Evolutionary conservation across 2,329 filamentous ascomycete genomes (phyloP), one percentile per base, ranked within the genome.

Genomic region (Sporothrix phasma): DNA sequence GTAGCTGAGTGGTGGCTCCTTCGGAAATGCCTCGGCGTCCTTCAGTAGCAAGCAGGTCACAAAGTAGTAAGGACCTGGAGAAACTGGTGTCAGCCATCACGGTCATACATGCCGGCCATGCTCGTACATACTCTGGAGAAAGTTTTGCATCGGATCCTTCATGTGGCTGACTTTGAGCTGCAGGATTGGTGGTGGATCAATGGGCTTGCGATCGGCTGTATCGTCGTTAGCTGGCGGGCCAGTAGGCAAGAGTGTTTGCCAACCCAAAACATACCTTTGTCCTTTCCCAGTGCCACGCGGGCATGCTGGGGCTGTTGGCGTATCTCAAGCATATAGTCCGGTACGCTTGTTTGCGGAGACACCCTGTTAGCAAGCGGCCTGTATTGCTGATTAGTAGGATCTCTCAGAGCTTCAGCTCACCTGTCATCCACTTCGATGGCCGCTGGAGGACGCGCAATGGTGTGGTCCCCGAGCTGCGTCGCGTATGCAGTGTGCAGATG

Each of bases 111-210:
- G n/a, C n/a, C n/a, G n/a, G n/a, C n/a, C n/a, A 17, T 29, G 51
- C 49, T 13, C 8, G 13, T 39, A 77, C 84, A 73, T 80, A 88
- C 84, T 88, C 78, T 75, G 83, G 54, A 82, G 73, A 64, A 77
- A 81, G 66, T 78, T 76, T 56, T 79, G 77, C 62, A 75, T 72
- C 2, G 78, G 78, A 65, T 84, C 80, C 60, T 75, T 75, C 58
- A 76, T 74, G 39, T 73, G 70, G 64, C 75, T 76, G 64, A 82
- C 77, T 62, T 83, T 74, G 54, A 96, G 80, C 76, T 93, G 86
- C 53, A 96, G 79, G 69, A 96, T 89, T 47, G 91, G 91, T 13
- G 91, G 91, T 61, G 92, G 91, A 73, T 96, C 91, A 71, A 96
- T 85, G 7, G 91, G 90, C 74, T 95, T 95, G 69, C 91, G 87